Conservation (phyloP, 257 asterid genomes). For the Solanum corneliomulleri region DNA sequence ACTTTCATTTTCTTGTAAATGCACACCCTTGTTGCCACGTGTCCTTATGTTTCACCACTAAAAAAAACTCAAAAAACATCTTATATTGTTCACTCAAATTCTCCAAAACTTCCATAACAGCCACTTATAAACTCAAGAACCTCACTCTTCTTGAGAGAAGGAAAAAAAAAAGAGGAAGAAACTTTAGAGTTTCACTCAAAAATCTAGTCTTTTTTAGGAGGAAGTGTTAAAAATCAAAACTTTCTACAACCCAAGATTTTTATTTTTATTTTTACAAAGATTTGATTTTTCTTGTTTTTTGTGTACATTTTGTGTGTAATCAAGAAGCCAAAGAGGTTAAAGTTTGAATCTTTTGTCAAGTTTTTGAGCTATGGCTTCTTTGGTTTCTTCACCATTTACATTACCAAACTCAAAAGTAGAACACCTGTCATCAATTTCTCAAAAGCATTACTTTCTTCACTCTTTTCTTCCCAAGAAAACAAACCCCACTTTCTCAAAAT, state of each 20-base stretch:
- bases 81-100: not conserved
- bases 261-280: not conserved
- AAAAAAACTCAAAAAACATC: constrained; percentile 11
- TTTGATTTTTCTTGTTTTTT: not conserved
- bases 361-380: constrained; percentile 55
- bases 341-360: not conserved
- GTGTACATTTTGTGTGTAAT: not conserved
- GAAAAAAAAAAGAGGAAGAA: not conserved
- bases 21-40: constrained; percentile 43
- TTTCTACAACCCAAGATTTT: not conserved
- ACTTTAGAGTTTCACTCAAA: not conserved
- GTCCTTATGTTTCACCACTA: constrained; percentile 51
- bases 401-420: constrained; percentile 39
- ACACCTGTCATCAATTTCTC: constrained; percentile 53
- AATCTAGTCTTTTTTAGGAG: not conserved
- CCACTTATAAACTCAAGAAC: constrained; percentile 9
- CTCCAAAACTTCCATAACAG: not conserved
- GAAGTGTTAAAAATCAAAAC: not conserved
- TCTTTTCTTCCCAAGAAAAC: constrained; percentile 70
- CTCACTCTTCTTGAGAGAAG: not conserved
- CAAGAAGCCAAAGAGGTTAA: constrained; percentile 15
- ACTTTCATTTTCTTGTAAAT: not conserved
- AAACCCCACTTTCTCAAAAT: constrained; percentile 13
- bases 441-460: constrained; percentile 64
- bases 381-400: constrained; percentile 79